Evolutionary conservation across 768 basidiomycete species (phyloP).

Genomic region (Rickenella mellea): DNA sequence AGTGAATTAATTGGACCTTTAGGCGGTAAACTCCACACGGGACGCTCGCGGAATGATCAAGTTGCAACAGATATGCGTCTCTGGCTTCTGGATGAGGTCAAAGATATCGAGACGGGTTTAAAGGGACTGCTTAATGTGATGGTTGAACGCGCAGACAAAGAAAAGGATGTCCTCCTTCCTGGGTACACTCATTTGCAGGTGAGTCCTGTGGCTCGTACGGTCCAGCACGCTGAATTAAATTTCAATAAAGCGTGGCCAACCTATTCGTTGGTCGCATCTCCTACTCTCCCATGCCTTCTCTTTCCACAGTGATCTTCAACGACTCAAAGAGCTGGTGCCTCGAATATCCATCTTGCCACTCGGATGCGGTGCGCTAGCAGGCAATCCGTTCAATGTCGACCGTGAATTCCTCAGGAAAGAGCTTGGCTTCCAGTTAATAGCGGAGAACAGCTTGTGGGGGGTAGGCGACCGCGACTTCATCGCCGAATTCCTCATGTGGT

Average conservation of each 20-base stretch:
- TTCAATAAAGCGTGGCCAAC: conserved; percentile 75
- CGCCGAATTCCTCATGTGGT: conserved; percentile 96
- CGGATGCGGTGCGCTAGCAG: conserved; percentile 90
- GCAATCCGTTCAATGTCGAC: conserved; percentile 92
- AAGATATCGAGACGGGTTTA: conserved; percentile 55
- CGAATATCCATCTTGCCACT: conserved; percentile 91
- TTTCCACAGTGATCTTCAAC: conserved; percentile 82
- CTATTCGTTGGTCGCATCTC: conserved; percentile 97
- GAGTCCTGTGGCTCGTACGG: conserved; percentile 7
- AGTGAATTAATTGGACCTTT: conserved; percentile 88
- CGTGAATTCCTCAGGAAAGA: conserved; percentile 87
- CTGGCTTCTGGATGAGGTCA: conserved; percentile 81
- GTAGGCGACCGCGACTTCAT: conserved; percentile 97
- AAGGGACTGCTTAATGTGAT: conserved; percentile 79
- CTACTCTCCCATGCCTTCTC: conserved; percentile 92
- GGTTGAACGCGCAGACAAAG: conserved; percentile 87
- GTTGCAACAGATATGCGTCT: conserved; percentile 97
- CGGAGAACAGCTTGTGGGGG: conserved; percentile 95
- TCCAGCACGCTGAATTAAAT: background rate
- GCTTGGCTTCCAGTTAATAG: conserved; percentile 79
- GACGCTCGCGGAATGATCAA: conserved; percentile 95
- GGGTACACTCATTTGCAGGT: conserved; percentile 99
- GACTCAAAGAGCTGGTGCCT: conserved; percentile 74
- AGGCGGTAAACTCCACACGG: conserved; percentile 95
- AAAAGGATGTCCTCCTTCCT: conserved; percentile 83